A percentile compares a stretch with the other conserved stretches of the same genome.
Evolutionary conservation across 2,329 filamentous ascomycete species (phyloP).

Genomic region (Fusarium kyushuense): DNA sequence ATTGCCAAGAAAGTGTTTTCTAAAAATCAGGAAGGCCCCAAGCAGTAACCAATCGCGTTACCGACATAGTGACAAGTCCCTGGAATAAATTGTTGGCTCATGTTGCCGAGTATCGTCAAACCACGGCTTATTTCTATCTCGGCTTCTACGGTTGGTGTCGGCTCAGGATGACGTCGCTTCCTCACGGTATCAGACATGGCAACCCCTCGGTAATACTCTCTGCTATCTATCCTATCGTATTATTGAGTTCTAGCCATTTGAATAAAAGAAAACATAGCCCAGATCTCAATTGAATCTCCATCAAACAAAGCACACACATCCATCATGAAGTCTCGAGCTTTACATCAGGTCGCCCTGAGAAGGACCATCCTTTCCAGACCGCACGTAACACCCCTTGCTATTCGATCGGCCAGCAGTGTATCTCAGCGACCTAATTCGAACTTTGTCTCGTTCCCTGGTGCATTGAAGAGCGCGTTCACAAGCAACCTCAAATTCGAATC

Average conservation of each 20-base stretch:
- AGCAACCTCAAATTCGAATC: constrained; percentile 80
- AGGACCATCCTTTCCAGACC: constrained; percentile 44
- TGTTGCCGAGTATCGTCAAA: constrained; percentile 44
- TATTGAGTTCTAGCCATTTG: constrained; percentile 10
- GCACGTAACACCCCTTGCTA: constrained; percentile 37
- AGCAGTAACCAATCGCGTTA: neutral
- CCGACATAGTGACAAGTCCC: neutral
- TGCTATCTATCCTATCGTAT: constrained; percentile 19
- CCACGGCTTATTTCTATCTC: constrained; percentile 46
- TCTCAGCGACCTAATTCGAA: constrained; percentile 68
- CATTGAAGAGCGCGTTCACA: constrained; percentile 93
- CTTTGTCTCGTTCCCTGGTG: constrained; percentile 86
- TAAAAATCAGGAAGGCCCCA: neutral
- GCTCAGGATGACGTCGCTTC: constrained; percentile 51
- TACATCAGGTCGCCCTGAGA: constrained; percentile 49
- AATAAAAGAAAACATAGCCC: constrained; percentile 23
- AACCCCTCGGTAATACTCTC: constrained; percentile 43
- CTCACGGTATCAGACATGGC: constrained; percentile 34
- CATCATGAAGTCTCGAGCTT: constrained; percentile 53
- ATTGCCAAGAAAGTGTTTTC: neutral
- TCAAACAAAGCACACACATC: constrained; percentile 9
- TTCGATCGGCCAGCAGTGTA: constrained; percentile 61
- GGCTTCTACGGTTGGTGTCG: constrained; percentile 50
- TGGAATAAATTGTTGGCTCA: constrained; percentile 18
- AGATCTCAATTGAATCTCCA: constrained; percentile 6